These are phyloP conservation scores for Scytalidium sp. DNA, from an alignment of 2,329 filamentous ascomycete genomes.

Conservation along the genomic window DNA sequence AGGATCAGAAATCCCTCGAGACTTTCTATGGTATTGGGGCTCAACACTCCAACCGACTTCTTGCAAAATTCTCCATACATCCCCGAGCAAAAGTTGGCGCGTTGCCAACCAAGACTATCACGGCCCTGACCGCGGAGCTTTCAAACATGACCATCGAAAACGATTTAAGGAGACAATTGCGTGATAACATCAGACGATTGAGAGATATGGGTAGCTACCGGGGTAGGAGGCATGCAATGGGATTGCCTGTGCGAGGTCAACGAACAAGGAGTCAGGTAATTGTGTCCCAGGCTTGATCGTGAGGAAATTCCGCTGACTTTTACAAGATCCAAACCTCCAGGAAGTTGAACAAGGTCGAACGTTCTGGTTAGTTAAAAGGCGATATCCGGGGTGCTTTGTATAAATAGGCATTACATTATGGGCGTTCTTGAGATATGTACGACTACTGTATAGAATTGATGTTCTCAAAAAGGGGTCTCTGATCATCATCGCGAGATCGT, in stretches of 20 bases:
- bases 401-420: constrained; percentile 4
- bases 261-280: constrained; percentile 72
- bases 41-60: constrained; percentile 66
- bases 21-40: constrained; percentile 84
- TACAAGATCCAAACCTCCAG: constrained; percentile 54
- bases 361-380: constrained; percentile 31
- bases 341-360: constrained; percentile 59
- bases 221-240: constrained; percentile 88
- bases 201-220: constrained; percentile 90
- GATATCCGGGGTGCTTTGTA: not conserved
- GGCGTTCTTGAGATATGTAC: constrained; percentile 1
- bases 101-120: constrained; percentile 72
- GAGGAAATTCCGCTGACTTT: constrained; percentile 10
- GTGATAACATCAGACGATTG: constrained; percentile 81
- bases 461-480: no score
- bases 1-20: constrained; percentile 66
- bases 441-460: not conserved
- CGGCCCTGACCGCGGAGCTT: constrained; percentile 79
- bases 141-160: constrained; percentile 93
- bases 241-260: constrained; percentile 87
- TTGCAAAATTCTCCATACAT: constrained; percentile 88
- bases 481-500: no score
- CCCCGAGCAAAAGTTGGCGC: constrained; percentile 74
- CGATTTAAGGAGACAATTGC: constrained; percentile 72
- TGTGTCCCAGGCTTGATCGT: not conserved